These are phyloP conservation scores for Lycium barbarum DNA, from an alignment of 257 asterid genomes.

Conservation along the genomic window DNA sequence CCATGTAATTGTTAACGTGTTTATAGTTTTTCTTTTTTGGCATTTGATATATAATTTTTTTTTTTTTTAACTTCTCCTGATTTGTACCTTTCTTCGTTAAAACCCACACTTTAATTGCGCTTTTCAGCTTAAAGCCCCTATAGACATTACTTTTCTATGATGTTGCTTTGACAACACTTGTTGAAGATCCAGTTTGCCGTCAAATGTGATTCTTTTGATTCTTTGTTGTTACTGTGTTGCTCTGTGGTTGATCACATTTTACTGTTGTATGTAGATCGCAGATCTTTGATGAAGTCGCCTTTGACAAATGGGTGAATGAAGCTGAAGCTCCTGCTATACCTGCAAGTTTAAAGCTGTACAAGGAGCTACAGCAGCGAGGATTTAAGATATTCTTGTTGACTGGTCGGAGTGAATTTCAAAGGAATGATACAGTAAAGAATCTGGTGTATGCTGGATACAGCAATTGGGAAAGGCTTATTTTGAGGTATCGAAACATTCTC, in stretches of 20 bases:
- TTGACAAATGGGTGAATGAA: conserved; percentile 70
- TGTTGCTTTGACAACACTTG: not conserved
- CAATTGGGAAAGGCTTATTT: conserved; percentile 78
- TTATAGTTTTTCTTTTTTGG: not conserved
- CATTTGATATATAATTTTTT: not conserved
- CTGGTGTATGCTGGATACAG: conserved; percentile 62
- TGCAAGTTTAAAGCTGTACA: conserved; percentile 74
- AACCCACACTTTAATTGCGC: not conserved
- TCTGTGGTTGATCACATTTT: not conserved
- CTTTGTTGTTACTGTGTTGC: not conserved
- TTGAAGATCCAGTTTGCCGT: not conserved
- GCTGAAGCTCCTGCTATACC: conserved; percentile 77
- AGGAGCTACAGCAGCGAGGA: conserved; percentile 63
- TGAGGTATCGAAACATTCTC: conserved; percentile 58
- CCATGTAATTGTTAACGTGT: not conserved
- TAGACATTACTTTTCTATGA: not conserved
- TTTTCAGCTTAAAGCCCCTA: not conserved
- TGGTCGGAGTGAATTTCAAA: conserved; percentile 74
- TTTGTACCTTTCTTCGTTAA: not conserved
- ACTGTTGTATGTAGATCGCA: conserved; percentile 54
- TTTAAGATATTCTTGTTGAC: conserved; percentile 74
- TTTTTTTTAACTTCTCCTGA: not conserved
- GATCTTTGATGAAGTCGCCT: conserved; percentile 59
- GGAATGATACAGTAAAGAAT: conserved; percentile 69
- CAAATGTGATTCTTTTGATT: not conserved